phyloP scores from a whole-genome alignment of 257 asterid species.

The Fraxinus americana region DNA sequence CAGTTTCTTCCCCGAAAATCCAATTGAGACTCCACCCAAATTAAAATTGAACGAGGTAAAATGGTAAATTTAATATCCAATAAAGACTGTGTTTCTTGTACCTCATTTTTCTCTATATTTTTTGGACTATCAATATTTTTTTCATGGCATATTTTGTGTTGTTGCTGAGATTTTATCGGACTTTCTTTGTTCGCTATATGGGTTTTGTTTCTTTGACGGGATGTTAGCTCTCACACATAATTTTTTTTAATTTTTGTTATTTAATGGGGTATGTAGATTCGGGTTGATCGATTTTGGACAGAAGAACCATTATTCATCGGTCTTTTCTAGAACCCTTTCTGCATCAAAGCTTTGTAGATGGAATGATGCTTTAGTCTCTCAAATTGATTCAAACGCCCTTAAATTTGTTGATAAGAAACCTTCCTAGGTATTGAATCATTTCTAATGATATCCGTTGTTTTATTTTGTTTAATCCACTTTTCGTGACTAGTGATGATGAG shows the following conservation, averaged over 20 bases:
- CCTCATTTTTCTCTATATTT: slow-evolving; percentile 16
- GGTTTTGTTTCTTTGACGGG: neutral
- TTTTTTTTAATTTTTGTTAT: slow-evolving; percentile 1
- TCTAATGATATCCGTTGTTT: neutral
- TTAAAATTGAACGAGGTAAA: too few relatives aligned
- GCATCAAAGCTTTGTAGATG: slow-evolving; percentile 79
- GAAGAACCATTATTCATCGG: slow-evolving; percentile 41
- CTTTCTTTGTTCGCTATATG: slow-evolving; percentile 15
- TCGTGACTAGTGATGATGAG: neutral
- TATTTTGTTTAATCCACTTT: neutral
- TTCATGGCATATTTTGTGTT: slow-evolving; percentile 25
- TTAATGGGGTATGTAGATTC: slow-evolving; percentile 46
- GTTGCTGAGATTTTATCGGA: slow-evolving; percentile 42
- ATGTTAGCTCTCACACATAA: neutral
- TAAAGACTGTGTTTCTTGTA: slow-evolving; percentile 20
- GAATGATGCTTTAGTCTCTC: slow-evolving; percentile 45
- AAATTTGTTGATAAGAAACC: slow-evolving; percentile 49
- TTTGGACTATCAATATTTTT: slow-evolving; percentile 27
- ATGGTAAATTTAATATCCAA: neutral
- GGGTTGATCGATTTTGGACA: slow-evolving; percentile 51
- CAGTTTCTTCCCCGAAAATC: too few relatives aligned
- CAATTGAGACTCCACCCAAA: too few relatives aligned
- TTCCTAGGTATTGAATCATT: slow-evolving; percentile 37
- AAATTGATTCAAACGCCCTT: slow-evolving; percentile 60
- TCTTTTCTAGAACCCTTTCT: slow-evolving; percentile 64